Conservation (phyloP, 2,329 filamentous ascomycete species). For the Bipolaris zeicola region DNA sequence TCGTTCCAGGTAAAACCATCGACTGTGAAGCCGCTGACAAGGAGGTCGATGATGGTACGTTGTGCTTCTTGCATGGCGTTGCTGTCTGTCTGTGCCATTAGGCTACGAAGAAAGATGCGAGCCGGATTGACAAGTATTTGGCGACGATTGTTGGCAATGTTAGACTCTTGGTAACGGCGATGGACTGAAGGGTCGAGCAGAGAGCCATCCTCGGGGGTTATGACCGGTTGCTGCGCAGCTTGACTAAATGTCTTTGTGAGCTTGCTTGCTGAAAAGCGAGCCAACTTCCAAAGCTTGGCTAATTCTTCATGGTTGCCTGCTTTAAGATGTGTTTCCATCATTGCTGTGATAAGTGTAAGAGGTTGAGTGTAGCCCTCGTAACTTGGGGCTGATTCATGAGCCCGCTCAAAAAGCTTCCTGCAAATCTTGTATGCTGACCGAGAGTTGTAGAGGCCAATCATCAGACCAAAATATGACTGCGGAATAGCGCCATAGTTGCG, state of each 20-base stretch:
- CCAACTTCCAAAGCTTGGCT: slow-evolving; percentile 68
- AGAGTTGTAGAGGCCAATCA: slow-evolving; percentile 62
- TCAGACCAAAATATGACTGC: slow-evolving; percentile 59
- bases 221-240: slow-evolving; percentile 42
- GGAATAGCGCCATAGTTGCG: slow-evolving; percentile 52
- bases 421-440: slow-evolving; percentile 52
- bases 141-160: slow-evolving; percentile 47
- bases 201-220: slow-evolving; percentile 19
- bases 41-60: slow-evolving; percentile 58
- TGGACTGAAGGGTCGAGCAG: slow-evolving; percentile 30
- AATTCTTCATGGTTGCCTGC: slow-evolving; percentile 66
- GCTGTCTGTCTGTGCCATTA: slow-evolving; percentile 55
- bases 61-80: slow-evolving; percentile 37
- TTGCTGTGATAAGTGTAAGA: slow-evolving; percentile 53
- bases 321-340: slow-evolving; percentile 70
- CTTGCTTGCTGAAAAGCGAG: slow-evolving; percentile 60
- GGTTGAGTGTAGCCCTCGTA: slow-evolving; percentile 27
- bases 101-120: slow-evolving; percentile 58
- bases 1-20: slow-evolving; percentile 82
- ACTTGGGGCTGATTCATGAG: slow-evolving; percentile 22
- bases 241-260: slow-evolving; percentile 42
- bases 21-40: slow-evolving; percentile 71
- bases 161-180: slow-evolving; percentile 25
- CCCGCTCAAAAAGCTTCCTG: slow-evolving; percentile 35
- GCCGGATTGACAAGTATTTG: slow-evolving; percentile 58